Conservation (phyloP, 2,329 filamentous ascomycete genomes). For the Alternaria alternata region DNA sequence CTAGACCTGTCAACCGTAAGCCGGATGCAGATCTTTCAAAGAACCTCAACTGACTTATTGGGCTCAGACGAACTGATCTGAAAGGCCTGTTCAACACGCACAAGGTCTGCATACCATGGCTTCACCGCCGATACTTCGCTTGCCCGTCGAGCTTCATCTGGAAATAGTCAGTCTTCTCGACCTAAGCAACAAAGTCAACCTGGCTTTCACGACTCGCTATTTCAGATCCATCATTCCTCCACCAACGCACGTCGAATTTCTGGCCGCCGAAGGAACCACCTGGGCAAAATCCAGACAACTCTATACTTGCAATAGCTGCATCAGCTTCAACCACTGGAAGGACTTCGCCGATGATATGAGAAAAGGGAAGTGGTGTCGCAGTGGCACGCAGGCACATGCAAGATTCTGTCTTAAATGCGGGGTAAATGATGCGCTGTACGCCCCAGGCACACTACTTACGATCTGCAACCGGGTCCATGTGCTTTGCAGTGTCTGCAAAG, state of each 20-base stretch:
- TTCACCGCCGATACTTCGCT: conserved; percentile 25
- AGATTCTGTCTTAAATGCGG: conserved; percentile 41
- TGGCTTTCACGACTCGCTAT: conserved; percentile 28
- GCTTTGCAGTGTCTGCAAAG: conserved; percentile 27
- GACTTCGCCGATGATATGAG: conserved; percentile 42
- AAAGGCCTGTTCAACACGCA: not conserved
- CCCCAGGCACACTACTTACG: conserved; percentile 27
- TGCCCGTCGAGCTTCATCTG: conserved; percentile 38
- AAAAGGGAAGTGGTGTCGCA: conserved; percentile 38
- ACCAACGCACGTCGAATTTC: conserved; percentile 28
- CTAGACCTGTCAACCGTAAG: conserved; percentile 6
- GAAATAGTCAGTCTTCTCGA: conserved; percentile 32
- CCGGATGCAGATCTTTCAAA: not conserved
- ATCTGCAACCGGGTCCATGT: conserved; percentile 30
- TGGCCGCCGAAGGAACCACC: conserved; percentile 30
- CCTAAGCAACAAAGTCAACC: conserved; percentile 28
- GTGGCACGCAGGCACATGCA: conserved; percentile 28
- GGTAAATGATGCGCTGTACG: conserved; percentile 30
- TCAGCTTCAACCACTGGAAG: conserved; percentile 25
- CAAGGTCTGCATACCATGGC: conserved; percentile 16
- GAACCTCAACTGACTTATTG: conserved; percentile 3
- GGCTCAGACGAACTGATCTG: not conserved
- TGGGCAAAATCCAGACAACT: conserved; percentile 32
- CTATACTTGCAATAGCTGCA: conserved; percentile 35
- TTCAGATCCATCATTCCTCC: conserved; percentile 29